Evolutionary conservation across 2,329 filamentous ascomycete genomes (phyloP), one percentile per base, ranked within the genome.

Genomic region (Coniella lustricola): DNA sequence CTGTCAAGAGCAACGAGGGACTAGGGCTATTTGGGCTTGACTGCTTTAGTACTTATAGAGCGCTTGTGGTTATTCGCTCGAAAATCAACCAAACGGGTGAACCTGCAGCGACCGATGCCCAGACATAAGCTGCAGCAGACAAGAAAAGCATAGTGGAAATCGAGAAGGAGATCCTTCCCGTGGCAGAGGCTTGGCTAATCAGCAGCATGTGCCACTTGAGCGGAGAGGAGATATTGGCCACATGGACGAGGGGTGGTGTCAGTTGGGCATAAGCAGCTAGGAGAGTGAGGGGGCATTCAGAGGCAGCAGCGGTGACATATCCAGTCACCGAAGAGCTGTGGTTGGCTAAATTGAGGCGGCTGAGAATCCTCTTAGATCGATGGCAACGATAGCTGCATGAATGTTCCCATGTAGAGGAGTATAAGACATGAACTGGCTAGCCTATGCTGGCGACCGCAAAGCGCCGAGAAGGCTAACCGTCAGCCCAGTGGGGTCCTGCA

Each of bases 161-260:
- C 47, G 22, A 36, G 32, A 38, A 49, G 17, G 25, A 37, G 44
- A 50, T 13, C 38, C 8, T 12, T 16, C 22, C 12, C 14, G 38
- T 12, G 38, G 17, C 33, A 21, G 10, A n/a, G 21, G 22, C 29
- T 34, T 33, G 20, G 17, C 22, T 18, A 33, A 32, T 47, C 34
- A 49, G 49, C 47, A n/a, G 22, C 35, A 34, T 50, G 47, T 50
- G 50, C 47, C 47, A 42, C 50, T 29, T 44, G 18, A 47, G 29
- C 29, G 17, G 40, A 50, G 48, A 34, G 34, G 32, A 9, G 48
- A 45, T 44, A 48, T 47, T 50, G 48, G 50, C 36, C 47, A 40
- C 44, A 47, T 37, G 10, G 25, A 10, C 5, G 25, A 29, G 25
- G 25, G 25, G 25, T 29, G 25, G 5, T 29, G 25, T 29, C 10